Percentiles rank a stretch among this genome's conserved stretches.
These are phyloP conservation scores for Zalaria obscura DNA, from an alignment of 2,329 filamentous ascomycete species.

Conservation along the genomic window DNA sequence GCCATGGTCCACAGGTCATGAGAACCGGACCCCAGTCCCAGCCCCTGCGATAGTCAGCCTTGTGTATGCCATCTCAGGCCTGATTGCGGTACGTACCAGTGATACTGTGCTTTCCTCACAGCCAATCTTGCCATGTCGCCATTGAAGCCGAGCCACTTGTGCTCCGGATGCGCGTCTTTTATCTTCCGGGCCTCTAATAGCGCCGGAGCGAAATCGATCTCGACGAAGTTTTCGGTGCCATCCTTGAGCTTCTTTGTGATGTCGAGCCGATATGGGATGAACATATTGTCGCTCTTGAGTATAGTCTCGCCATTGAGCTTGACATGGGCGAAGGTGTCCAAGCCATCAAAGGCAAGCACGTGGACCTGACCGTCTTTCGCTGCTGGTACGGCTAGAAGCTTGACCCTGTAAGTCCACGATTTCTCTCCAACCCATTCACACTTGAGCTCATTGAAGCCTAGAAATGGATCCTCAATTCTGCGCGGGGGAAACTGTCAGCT, in stretches of 20 bases:
- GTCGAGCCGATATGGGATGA: conserved; percentile 41
- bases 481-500: conserved; percentile 5
- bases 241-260: conserved; percentile 29
- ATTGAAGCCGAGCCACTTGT: conserved; percentile 39
- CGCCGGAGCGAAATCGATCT: conserved; percentile 45
- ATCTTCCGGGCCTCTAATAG: conserved; percentile 37
- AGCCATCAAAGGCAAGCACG: conserved; percentile 46
- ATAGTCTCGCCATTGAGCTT: conserved; percentile 39
- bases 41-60: conserved; percentile 18
- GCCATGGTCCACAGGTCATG: conserved; percentile 44
- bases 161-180: conserved; percentile 40
- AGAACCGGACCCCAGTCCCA: conserved; percentile 38
- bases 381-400: conserved; percentile 19
- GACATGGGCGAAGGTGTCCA: conserved; percentile 50
- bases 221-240: conserved; percentile 29
- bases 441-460: conserved; percentile 35
- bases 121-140: conserved; percentile 38
- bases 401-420: conserved; percentile 31
- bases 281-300: conserved; percentile 49
- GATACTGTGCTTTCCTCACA: conserved; percentile 38
- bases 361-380: conserved; percentile 18
- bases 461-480: conserved; percentile 35
- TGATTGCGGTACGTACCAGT: conserved; percentile 18
- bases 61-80: not conserved
- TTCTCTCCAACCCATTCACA: conserved; percentile 36